Conservation (phyloP, 768 basidiomycete species). For the Neoboletus subvelutipes region DNA sequence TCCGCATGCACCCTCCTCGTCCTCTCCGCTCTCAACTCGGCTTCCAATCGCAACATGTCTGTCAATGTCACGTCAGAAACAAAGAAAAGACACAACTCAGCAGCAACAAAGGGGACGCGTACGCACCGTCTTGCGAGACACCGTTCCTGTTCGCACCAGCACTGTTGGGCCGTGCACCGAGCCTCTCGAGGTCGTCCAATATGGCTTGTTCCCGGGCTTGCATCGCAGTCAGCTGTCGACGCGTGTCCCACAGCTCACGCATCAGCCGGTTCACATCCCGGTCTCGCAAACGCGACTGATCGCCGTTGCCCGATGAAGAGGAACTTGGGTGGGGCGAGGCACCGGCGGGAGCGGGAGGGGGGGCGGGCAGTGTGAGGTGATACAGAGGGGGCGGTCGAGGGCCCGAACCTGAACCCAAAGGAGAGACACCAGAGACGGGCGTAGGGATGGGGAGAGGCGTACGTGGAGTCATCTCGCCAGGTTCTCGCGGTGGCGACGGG, state of each 20-base stretch:
- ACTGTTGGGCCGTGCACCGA: conserved; percentile 10
- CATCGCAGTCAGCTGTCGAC: conserved; percentile 22
- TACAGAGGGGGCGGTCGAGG: background rate
- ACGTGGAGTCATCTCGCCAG: conserved; percentile 6
- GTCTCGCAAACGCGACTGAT: background rate
- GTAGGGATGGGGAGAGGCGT: background rate
- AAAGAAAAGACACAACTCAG: background rate
- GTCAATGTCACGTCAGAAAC: background rate
- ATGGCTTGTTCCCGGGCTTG: conserved; percentile 26
- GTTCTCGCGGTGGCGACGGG: conserved; percentile 5
- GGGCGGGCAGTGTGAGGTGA: background rate
- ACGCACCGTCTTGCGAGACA: conserved; percentile 19
- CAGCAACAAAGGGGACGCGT: background rate
- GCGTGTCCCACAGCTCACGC: conserved; percentile 31
- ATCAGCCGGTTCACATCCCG: conserved; percentile 14
- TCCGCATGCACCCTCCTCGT: conserved; percentile 43
- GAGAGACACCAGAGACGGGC: background rate
- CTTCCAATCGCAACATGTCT: conserved; percentile 30
- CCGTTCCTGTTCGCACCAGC: background rate
- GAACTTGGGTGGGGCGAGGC: background rate
- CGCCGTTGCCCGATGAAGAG: background rate
- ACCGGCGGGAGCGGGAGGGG: background rate
- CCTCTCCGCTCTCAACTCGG: conserved; percentile 39
- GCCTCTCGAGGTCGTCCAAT: conserved; percentile 20
- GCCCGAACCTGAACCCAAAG: background rate